phyloP scores from a whole-genome alignment of 495 filamentous ascomycete species.

The Darksidea phi region DNA sequence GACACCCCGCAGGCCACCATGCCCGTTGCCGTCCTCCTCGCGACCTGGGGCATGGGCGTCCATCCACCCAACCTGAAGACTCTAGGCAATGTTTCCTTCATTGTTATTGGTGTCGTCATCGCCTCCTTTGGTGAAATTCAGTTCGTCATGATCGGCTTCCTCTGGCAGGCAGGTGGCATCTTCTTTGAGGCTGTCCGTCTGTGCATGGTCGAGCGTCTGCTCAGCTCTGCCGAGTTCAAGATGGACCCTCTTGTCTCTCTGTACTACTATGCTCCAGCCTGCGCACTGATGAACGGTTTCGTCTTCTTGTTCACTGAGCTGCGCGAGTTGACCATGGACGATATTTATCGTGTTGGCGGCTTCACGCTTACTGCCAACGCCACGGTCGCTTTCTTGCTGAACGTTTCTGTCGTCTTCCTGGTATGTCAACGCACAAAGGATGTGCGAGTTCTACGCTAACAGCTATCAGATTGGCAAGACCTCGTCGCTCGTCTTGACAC shows the following conservation, averaged over 20 bases:
- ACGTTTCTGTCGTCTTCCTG: constrained; percentile 91
- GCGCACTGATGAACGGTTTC: constrained; percentile 81
- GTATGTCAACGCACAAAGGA: constrained; percentile 53
- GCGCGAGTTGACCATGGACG: constrained; percentile 64
- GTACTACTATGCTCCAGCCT: constrained; percentile 94
- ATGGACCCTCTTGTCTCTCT: constrained; percentile 96
- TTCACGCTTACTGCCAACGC: constrained; percentile 77
- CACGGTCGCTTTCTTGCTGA: constrained; percentile 78
- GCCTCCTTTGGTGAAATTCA: constrained; percentile 91
- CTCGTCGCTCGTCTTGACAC: constrained; percentile 91
- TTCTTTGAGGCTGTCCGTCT: constrained; percentile 87
- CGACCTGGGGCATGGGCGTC: constrained; percentile 79
- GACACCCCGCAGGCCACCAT: constrained; percentile 67
- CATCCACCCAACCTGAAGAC: constrained; percentile 73
- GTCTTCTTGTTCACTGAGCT: constrained; percentile 79
- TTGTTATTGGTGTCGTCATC: constrained; percentile 86
- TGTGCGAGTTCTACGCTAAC: constrained; percentile 19
- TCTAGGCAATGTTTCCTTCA: constrained; percentile 80
- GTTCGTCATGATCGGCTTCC: constrained; percentile 81
- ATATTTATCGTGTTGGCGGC: constrained; percentile 74
- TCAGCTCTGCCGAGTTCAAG: constrained; percentile 89
- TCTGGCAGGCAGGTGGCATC: constrained; percentile 82
- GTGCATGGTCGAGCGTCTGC: constrained; percentile 84
- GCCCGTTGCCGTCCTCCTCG: constrained; percentile 82
- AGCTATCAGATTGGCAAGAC: constrained; percentile 84